A percentile compares a stretch with the other conserved stretches of the same genome.
These are phyloP conservation scores for Penicillium digitatum DNA, from an alignment of 2,329 filamentous ascomycete species.

Conservation along the genomic window DNA sequence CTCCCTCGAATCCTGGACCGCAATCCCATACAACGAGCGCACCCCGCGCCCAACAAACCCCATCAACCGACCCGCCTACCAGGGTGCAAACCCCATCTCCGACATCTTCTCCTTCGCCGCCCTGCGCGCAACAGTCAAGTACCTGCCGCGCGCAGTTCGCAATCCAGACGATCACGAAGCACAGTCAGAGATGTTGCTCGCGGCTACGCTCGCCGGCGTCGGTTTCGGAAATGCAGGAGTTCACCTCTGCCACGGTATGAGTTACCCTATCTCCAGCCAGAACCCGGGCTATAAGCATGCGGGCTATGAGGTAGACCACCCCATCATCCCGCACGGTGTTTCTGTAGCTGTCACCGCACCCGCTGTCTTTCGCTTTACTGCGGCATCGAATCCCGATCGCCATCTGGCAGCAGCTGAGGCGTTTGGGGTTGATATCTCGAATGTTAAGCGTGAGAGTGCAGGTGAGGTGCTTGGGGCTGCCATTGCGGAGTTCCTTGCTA, in stretches of 20 bases:
- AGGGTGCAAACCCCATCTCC: conserved; percentile 94
- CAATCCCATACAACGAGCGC: conserved; percentile 88
- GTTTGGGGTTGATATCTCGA: conserved; percentile 84
- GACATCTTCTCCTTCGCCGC: conserved; percentile 94
- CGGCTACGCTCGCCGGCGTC: conserved; percentile 87
- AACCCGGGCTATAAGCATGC: conserved; percentile 85
- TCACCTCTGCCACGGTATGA: conserved; percentile 88
- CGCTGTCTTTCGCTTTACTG: conserved; percentile 91
- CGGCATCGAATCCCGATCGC: conserved; percentile 82
- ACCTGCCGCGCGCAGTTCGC: conserved; percentile 78
- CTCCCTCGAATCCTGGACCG: conserved; percentile 93
- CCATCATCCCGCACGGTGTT: conserved; percentile 93
- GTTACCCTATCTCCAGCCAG: conserved; percentile 92
- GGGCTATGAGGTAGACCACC: conserved; percentile 72
- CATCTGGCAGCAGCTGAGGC: conserved; percentile 84
- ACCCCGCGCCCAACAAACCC: conserved; percentile 81
- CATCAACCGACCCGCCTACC: conserved; percentile 86
- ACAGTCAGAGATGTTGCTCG: conserved; percentile 91
- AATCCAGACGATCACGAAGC: conserved; percentile 91
- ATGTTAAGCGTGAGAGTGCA: conserved; percentile 83
- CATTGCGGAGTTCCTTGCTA: conserved; percentile 71
- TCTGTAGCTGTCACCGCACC: conserved; percentile 91
- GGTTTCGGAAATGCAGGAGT: conserved; percentile 98
- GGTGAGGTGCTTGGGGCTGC: conserved; percentile 86
- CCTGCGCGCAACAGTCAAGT: conserved; percentile 78